Evolutionary conservation across 2,329 filamentous ascomycete species (phyloP), one percentile per base, ranked within the genome.

Genomic region (Colletotrichum eleusines): DNA sequence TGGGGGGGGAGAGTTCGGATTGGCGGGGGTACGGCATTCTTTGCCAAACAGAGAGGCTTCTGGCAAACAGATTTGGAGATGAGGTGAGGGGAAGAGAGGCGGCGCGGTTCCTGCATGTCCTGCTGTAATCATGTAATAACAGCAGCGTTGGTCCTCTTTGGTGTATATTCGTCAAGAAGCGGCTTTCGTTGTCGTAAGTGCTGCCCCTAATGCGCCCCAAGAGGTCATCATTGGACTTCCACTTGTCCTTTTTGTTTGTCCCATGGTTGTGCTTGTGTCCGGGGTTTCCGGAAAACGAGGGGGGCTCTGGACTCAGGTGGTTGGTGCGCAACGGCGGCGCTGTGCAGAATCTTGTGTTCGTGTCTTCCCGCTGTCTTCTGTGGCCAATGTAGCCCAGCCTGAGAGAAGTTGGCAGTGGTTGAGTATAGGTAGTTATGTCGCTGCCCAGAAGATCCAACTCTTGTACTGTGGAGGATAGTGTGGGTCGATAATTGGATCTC

Each of bases 91-190:
- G 68, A 40, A 18, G 53, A 38, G 44, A 23, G n/a, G 58, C 53
- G 40, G 60, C 53, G 54, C 46, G 59, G 69, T 72, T 72, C 66
- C 66, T 70, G 66, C 69, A 60, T 71, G 55, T 62, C 35, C 53
- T 46, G 38, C 28, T 38, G 55, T 54, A 42, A 54, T 18, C 46
- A 12, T 57, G 11, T 18, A 28, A 44, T 63, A 59, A 53, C 38
- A 59, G 58, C 54, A 46, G 35, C 51, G 46, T 58, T 58, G 53
- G 42, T n/a, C 66, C 66, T 23, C 28, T 33, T 6, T 50, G 20
- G 42, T 50, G 58, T 38, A 8, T 14, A 44, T 16, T 5, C 26
- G 48, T 23, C 67, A 63, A n/a, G 67, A 67, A 50, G 62, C 57
- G 67, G 35, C 40, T 50, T 63, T 67, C 33, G 40, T 66, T 62